Conservation (phyloP, 1,139 yeast species). For the Meyerozyma sp. region DNA sequence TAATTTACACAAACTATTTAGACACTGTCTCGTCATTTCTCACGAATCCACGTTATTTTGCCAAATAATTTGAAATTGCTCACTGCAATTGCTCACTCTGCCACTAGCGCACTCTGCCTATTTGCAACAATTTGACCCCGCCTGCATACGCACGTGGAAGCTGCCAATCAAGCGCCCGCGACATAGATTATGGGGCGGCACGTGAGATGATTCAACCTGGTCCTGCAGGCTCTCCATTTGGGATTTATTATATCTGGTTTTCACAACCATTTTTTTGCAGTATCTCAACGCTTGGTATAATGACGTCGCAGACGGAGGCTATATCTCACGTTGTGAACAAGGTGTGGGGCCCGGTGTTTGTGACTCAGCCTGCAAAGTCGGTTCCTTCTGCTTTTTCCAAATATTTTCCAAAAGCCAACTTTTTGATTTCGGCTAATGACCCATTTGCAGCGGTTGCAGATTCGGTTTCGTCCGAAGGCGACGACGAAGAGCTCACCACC, state of each 20-base stretch:
- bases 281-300: neutral
- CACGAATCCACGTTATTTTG: too few species aligned
- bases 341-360: conserved; percentile 30
- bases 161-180: conserved; percentile 5
- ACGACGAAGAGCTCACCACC: conserved; percentile 33
- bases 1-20: too few species aligned
- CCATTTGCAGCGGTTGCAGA: conserved; percentile 43
- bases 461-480: conserved; percentile 14
- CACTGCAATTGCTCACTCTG: too few species aligned
- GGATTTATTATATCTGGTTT: neutral
- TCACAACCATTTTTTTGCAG: neutral
- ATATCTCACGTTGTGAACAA: conserved; percentile 6
- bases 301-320: conserved; percentile 9
- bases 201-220: conserved; percentile 12
- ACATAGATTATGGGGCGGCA: conserved; percentile 8
- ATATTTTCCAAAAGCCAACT: conserved; percentile 19
- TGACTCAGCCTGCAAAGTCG: conserved; percentile 45
- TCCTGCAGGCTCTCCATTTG: neutral
- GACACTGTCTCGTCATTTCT: too few species aligned
- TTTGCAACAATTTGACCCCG: neutral
- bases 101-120: too few species aligned
- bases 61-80: too few species aligned
- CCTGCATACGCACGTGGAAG: neutral
- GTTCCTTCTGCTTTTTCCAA: conserved; percentile 29
- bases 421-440: conserved; percentile 46